Evolutionary conservation across 1,139 yeast genomes (phyloP), one percentile per base, ranked within the genome.

Genomic region (Suhomyces bokatorum): DNA sequence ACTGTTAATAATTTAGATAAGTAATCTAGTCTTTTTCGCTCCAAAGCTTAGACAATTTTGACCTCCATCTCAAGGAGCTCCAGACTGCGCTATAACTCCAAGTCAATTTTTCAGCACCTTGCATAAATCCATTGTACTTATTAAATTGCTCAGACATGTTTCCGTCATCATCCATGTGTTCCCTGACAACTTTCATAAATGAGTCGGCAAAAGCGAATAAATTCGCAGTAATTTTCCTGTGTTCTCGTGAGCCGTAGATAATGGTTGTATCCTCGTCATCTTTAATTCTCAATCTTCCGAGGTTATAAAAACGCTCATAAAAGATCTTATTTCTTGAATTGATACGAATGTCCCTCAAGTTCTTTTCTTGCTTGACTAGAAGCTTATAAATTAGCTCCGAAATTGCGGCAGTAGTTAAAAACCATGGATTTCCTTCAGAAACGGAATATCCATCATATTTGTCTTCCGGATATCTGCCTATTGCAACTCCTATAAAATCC

Each of bases 391-490:
- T 56, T 9, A 79, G 59, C 55, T 85, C 89, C 1, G 95, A 78
- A 1, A 93, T 91, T 3, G 93, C 74, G 0, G 93, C 81, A 0
- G 97, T 91, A 17, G 95, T 76, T 48, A 93, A 77, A 60, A 91
- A 91, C 99, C 98, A 93, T 2, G 99, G 98, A 58, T 93, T 93
- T 2, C 97, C 98, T 54, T 82, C 85, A 13, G 85, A 74, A 0
- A 77, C 71, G 0, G 82, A 84, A 48, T 76, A 70, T 0, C 98
- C 98, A 63, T 91, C 87, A 63, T 93, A 93, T 11, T 86, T 66
- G 65, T 93, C 99, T 59, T 91, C 98, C 0, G 97, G 97, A 59
- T 93, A 93, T 57, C 99, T 73, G 2, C 99, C 99, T 40, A 91
- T 66, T 0, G 87, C 96, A 35, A 85, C 81, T 0, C 95, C 95